Evolutionary conservation across 2,329 filamentous ascomycete species (phyloP).

Genomic region (Cladophialophora exuberans): DNA sequence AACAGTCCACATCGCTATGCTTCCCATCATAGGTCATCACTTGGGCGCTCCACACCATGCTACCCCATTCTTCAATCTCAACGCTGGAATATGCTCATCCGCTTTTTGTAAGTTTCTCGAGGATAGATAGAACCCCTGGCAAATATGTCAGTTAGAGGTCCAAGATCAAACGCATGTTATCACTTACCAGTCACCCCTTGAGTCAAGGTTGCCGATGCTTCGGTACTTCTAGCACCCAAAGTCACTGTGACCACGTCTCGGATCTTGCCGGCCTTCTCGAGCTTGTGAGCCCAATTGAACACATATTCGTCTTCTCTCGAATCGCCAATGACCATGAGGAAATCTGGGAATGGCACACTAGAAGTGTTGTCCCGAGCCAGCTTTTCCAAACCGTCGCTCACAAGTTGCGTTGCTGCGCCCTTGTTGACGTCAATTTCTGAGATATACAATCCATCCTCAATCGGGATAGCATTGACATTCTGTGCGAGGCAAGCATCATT

Average conservation of each 20-base stretch:
- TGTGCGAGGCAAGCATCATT: slow-evolving; percentile 89
- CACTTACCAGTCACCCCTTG: slow-evolving; percentile 82
- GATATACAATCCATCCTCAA: slow-evolving; percentile 79
- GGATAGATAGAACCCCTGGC: slow-evolving; percentile 26
- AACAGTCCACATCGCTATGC: too few relatives aligned
- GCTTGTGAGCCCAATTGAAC: slow-evolving; percentile 88
- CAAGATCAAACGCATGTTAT: not conserved
- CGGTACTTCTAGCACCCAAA: slow-evolving; percentile 82
- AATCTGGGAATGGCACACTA: slow-evolving; percentile 64
- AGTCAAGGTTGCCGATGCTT: slow-evolving; percentile 81
- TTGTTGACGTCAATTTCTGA: slow-evolving; percentile 89
- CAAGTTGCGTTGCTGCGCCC: slow-evolving; percentile 74
- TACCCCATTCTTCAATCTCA: too few relatives aligned
- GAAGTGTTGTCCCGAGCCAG: slow-evolving; percentile 50
- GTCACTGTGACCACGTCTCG: slow-evolving; percentile 81
- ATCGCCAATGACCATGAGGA: slow-evolving; percentile 86
- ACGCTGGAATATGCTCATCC: not conserved
- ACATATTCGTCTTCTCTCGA: slow-evolving; percentile 92
- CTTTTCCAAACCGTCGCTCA: slow-evolving; percentile 66
- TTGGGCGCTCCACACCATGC: too few relatives aligned
- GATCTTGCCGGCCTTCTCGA: slow-evolving; percentile 63
- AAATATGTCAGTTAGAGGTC: not conserved
- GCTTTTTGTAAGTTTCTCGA: slow-evolving; percentile 23
- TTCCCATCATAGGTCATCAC: too few relatives aligned
- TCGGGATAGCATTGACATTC: slow-evolving; percentile 78